Conservation (phyloP, 257 asterid genomes). For the Primulina eburnea region DNA sequence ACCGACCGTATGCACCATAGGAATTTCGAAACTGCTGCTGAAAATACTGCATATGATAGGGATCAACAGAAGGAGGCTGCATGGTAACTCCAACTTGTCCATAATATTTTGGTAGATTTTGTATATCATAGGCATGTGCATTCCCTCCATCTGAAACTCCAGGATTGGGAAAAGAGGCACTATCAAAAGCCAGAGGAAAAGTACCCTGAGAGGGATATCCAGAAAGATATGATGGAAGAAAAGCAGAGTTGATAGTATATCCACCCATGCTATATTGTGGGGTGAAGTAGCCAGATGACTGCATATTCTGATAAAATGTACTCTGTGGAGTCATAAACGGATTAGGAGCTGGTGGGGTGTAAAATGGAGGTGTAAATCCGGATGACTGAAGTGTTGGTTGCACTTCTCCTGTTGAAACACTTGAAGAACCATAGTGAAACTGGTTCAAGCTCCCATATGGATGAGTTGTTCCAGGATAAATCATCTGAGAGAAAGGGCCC, state of each 20-base stretch:
- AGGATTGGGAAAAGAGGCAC: constrained; percentile 25
- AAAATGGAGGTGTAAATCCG: constrained; percentile 31
- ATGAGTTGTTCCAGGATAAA: constrained; percentile 31
- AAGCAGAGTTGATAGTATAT: constrained; percentile 30
- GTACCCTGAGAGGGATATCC: constrained; percentile 37
- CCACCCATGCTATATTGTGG: constrained; percentile 38
- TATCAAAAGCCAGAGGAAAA: constrained; percentile 24
- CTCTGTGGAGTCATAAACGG: constrained; percentile 28
- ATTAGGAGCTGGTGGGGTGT: constrained; percentile 30
- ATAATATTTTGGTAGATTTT: constrained; percentile 28
- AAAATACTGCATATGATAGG: constrained; percentile 30
- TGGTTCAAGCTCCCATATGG: constrained; percentile 33
- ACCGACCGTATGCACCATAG: constrained; percentile 28
- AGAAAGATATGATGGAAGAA: constrained; percentile 30
- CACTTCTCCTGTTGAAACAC: constrained; percentile 24
- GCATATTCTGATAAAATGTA: constrained; percentile 30
- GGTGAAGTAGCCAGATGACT: constrained; percentile 31
- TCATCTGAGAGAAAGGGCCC: constrained; percentile 27
- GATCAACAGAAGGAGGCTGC: constrained; percentile 22
- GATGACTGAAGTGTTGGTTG: constrained; percentile 37
- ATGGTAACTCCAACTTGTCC: constrained; percentile 33
- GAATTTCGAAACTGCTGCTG: constrained; percentile 26
- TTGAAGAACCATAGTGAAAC: constrained; percentile 27
- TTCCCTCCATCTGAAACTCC: constrained; percentile 33
- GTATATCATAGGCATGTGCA: constrained; percentile 28